These are phyloP conservation scores for Fusarium armeniacum DNA, from an alignment of 2,329 filamentous ascomycete species.

Conservation along the genomic window DNA sequence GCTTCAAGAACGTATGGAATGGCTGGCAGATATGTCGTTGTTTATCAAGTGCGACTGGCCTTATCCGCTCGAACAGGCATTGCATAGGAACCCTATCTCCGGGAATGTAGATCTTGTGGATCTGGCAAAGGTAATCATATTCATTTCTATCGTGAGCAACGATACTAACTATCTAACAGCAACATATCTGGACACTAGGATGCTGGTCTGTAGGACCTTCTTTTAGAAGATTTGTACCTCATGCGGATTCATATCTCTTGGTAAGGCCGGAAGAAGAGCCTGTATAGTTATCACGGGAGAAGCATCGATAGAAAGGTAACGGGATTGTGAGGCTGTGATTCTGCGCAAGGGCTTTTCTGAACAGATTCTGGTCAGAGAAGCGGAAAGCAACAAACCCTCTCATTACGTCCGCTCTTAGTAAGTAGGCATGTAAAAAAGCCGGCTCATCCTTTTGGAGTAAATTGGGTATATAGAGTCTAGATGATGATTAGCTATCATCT, in stretches of 20 bases:
- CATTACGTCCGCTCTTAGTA: conserved; percentile 4
- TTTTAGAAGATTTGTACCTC: not conserved
- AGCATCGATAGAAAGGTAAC: not conserved
- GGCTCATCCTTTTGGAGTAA: not conserved
- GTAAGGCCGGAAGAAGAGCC: not conserved
- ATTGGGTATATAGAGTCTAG: not conserved
- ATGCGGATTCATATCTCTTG: conserved; percentile 15
- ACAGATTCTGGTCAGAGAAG: accelerated
- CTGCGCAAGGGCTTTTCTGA: accelerated
- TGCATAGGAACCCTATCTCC: not conserved
- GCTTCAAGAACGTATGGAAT: conserved; percentile 32
- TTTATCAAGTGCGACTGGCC: conserved; percentile 23
- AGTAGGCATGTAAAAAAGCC: not conserved
- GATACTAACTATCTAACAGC: not conserved
- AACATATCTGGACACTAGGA: conserved; percentile 20
- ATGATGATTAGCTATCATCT: no score
- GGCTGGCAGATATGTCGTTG: conserved; percentile 15
- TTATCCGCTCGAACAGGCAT: conserved; percentile 9
- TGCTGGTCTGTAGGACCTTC: conserved; percentile 29
- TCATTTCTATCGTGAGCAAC: accelerated
- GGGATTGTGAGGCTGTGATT: not conserved
- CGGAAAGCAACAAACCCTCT: not conserved
- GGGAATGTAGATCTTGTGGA: conserved; percentile 10
- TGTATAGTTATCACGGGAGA: not conserved
- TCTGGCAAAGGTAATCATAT: conserved; percentile 11